A percentile compares a stretch with the other conserved stretches of the same genome.
Conservation (phyloP, 345 rosid species). For the Laguncularia racemosa region DNA sequence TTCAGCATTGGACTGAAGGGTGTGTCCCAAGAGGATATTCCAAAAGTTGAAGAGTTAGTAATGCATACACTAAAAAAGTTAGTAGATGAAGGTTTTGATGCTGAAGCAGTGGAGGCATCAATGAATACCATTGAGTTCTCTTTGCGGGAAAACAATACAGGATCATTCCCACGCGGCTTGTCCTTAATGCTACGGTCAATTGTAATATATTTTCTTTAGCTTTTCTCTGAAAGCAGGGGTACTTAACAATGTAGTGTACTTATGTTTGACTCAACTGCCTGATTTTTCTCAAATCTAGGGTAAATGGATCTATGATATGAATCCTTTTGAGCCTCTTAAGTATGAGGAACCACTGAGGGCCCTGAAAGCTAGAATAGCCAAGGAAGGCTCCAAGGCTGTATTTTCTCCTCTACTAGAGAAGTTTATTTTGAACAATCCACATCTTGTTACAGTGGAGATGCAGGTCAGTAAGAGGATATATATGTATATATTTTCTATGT, state of each 20-base stretch:
- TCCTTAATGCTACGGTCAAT: slow-evolving; percentile 93
- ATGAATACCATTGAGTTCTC: slow-evolving; percentile 98
- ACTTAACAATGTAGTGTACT: not conserved
- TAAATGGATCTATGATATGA: slow-evolving; percentile 98
- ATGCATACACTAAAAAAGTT: slow-evolving; percentile 61
- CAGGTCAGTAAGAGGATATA: slow-evolving; percentile 41
- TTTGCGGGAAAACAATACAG: slow-evolving; percentile 93
- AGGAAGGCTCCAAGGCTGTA: slow-evolving; percentile 89
- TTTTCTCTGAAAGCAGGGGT: not conserved
- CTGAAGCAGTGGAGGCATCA: slow-evolving; percentile 91
- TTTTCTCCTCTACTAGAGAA: slow-evolving; percentile 90
- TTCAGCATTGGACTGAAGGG: slow-evolving; percentile 91
- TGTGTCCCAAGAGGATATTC: slow-evolving; percentile 67
- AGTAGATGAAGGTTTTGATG: slow-evolving; percentile 86
- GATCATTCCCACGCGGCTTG: slow-evolving; percentile 97
- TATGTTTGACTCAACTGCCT: slow-evolving; percentile 6
- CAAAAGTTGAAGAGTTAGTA: slow-evolving; percentile 71
- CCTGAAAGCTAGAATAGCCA: slow-evolving; percentile 73
- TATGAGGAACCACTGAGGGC: slow-evolving; percentile 76
- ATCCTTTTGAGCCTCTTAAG: slow-evolving; percentile 93
- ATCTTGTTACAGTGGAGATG: slow-evolving; percentile 89
- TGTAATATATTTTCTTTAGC: slow-evolving; percentile 23
- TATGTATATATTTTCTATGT: not conserved
- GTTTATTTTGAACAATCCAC: slow-evolving; percentile 71
- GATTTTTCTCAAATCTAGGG: slow-evolving; percentile 37